Evolutionary conservation across 176 grass and related monocot genomes (phyloP).

Genomic region (Triticum timopheevii): DNA sequence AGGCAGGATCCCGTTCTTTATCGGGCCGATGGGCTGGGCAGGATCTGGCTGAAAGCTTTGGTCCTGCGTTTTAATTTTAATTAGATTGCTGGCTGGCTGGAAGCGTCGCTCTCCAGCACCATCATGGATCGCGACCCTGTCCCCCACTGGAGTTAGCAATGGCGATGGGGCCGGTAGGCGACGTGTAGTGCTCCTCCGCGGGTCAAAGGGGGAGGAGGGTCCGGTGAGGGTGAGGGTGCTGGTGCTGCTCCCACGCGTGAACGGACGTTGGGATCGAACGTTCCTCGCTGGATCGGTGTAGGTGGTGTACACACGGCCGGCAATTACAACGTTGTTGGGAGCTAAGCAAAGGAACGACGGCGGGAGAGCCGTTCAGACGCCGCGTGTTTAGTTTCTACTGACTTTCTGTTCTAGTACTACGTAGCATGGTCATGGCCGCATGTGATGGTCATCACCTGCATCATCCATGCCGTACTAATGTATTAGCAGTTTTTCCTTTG

Average conservation of each 20-base stretch:
- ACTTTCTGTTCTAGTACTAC: too few relatives aligned
- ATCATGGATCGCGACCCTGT: conserved; percentile 38
- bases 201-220: conserved; percentile 3
- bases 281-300: not conserved
- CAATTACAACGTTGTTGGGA: not conserved
- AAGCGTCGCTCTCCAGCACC: conserved; percentile 35
- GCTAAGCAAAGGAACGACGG: not conserved
- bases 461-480: too few relatives aligned
- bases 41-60: conserved; percentile 37
- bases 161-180: not conserved
- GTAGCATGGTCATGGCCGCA: too few relatives aligned
- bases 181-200: not conserved
- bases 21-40: conserved; percentile 5
- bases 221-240: too few relatives aligned
- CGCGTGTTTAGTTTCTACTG: not conserved
- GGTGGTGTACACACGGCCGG: not conserved
- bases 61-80: not conserved
- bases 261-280: not conserved
- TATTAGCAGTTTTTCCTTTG: too few relatives aligned
- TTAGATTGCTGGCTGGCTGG: not conserved
- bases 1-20: conserved; percentile 16
- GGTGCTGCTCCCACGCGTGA: not conserved
- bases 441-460: too few relatives aligned
- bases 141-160: conserved; percentile 30
- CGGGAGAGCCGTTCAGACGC: not conserved